A percentile compares a stretch with the other conserved stretches of the same genome.
These are phyloP conservation scores for Lipomyces starkeyi DNA, from an alignment of 805 yeast genomes.

Conservation along the genomic window DNA sequence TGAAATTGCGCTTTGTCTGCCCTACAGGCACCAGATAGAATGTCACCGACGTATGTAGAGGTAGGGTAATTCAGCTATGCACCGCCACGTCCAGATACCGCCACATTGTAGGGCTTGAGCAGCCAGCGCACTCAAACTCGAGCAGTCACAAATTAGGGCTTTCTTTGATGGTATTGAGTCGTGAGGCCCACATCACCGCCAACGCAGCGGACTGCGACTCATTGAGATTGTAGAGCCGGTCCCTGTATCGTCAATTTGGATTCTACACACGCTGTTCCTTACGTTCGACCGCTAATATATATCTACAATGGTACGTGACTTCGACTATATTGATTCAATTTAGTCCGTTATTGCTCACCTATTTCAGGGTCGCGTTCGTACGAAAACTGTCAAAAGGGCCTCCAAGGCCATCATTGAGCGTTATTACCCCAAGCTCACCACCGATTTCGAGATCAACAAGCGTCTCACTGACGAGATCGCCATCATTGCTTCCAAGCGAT, in stretches of 20 bases:
- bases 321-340: neutral
- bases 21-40: too few species aligned
- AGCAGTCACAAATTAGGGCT: slow-evolving; percentile 4
- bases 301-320: slow-evolving; percentile 24
- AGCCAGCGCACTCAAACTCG: neutral
- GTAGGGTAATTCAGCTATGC: neutral
- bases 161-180: too few species aligned
- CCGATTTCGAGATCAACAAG: slow-evolving; percentile 99
- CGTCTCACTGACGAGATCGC: slow-evolving; percentile 98
- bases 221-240: neutral
- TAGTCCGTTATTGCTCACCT: neutral
- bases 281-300: neutral
- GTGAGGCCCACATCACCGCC: neutral
- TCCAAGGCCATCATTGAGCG: slow-evolving; percentile 99
- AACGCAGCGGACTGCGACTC: neutral
- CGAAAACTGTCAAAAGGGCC: slow-evolving; percentile 99
- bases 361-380: slow-evolving; percentile 98
- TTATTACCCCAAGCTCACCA: slow-evolving; percentile 99
- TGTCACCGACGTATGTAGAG: too few species aligned
- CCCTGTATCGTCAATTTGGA: neutral
- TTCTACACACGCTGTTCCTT: neutral
- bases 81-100: neutral
- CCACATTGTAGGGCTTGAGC: neutral
- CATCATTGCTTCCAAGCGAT: slow-evolving; percentile 98
- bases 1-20: neutral